Evolutionary conservation across 2,329 filamentous ascomycete species (phyloP).

Genomic region (Epichloe brachyelytri): DNA sequence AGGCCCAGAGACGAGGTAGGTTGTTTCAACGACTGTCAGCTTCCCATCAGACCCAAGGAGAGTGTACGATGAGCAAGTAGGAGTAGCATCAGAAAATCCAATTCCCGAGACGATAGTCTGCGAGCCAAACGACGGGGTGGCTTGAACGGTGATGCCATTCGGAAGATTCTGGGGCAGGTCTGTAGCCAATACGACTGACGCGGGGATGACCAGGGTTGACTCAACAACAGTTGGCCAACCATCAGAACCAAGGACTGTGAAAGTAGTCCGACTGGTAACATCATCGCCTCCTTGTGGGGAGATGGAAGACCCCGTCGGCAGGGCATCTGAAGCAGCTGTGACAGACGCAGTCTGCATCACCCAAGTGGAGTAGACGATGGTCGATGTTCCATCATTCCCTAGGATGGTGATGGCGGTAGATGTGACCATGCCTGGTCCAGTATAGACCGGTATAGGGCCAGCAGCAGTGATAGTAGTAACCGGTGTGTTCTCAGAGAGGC

Average conservation of each 20-base stretch:
- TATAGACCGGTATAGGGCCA: slow-evolving; percentile 1
- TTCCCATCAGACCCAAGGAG: slow-evolving; percentile 15
- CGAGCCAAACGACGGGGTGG: slow-evolving; percentile 1
- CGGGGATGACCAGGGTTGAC: slow-evolving; percentile 19
- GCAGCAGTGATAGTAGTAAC: slow-evolving; percentile 7
- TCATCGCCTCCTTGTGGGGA: slow-evolving; percentile 4
- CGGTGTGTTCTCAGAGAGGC: background rate
- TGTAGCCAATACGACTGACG: slow-evolving; percentile 5
- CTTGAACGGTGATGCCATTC: slow-evolving; percentile 5
- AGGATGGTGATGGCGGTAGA: slow-evolving; percentile 4
- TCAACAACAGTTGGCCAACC: slow-evolving; percentile 22
- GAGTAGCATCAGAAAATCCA: slow-evolving; percentile 9
- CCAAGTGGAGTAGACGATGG: slow-evolving; percentile 6
- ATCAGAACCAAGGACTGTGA: slow-evolving; percentile 20
- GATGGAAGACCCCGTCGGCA: background rate
- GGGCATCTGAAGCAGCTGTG: slow-evolving; percentile 3
- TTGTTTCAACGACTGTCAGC: slow-evolving; percentile 17
- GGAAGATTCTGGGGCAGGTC: slow-evolving; percentile 7
- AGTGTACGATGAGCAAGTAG: slow-evolving; percentile 17
- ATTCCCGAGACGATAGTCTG: slow-evolving; percentile 6
- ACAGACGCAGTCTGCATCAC: slow-evolving; percentile 3
- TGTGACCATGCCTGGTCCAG: slow-evolving; percentile 3
- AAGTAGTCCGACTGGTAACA: slow-evolving; percentile 9
- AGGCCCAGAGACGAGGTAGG: slow-evolving; percentile 12
- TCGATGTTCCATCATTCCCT: slow-evolving; percentile 6